These are phyloP conservation scores for Ogataea zsoltii DNA, from an alignment of 805 yeast genomes.

Conservation along the genomic window DNA sequence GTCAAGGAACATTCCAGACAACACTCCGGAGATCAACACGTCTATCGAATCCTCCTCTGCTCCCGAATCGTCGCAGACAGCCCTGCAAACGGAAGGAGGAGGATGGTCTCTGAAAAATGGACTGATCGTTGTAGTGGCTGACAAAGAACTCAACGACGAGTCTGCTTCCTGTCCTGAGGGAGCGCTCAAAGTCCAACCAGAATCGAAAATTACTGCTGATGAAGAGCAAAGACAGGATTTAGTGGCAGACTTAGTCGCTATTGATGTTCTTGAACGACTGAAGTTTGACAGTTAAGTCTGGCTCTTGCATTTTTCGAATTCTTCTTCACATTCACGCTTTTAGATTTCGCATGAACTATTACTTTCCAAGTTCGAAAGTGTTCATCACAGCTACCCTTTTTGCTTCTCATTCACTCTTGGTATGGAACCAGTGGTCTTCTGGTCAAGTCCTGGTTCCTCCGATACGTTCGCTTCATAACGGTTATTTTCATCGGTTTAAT, in stretches of 20 bases:
- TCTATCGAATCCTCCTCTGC: not conserved
- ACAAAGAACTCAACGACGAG: not conserved
- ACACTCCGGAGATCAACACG: constrained; percentile 3
- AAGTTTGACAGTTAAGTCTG: not conserved
- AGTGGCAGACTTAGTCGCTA: constrained; percentile 25
- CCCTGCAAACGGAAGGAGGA: constrained; percentile 7
- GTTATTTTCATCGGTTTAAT: not conserved
- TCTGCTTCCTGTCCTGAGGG: too few species aligned
- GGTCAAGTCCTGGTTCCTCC: not conserved
- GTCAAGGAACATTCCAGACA: not conserved
- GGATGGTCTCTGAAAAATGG: constrained; percentile 23
- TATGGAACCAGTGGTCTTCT: not conserved
- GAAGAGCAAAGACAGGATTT: constrained; percentile 15
- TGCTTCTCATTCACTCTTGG: not conserved
- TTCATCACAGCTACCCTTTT: not conserved
- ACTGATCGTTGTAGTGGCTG: constrained; percentile 8
- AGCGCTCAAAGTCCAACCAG: too few species aligned
- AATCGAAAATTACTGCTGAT: not conserved
- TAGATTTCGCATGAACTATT: not conserved
- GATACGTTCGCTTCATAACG: not conserved
- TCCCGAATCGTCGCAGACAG: not conserved
- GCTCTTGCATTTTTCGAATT: too few species aligned
- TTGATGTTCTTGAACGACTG: constrained; percentile 23
- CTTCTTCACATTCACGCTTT: not conserved
- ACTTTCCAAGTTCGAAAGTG: not conserved